These are phyloP conservation scores for Lycium barbarum DNA, from an alignment of 257 asterid genomes.

Conservation along the genomic window DNA sequence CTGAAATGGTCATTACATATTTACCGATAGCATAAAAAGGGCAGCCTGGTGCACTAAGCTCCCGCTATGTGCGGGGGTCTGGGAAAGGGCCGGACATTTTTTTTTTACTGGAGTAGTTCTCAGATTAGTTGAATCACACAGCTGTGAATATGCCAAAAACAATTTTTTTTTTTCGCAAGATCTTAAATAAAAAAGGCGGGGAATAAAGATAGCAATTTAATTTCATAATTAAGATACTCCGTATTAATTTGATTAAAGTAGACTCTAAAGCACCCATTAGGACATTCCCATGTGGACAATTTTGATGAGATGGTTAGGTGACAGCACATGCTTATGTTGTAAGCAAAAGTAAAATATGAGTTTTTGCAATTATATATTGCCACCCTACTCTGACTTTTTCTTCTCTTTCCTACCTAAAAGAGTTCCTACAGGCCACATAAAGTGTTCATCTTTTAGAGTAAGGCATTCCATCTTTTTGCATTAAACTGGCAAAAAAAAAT, in stretches of 20 bases:
- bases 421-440: too few species aligned
- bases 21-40: not conserved
- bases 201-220: not conserved
- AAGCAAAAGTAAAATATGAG: constrained; percentile 32
- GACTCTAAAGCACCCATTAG: not conserved
- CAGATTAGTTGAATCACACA: constrained; percentile 21
- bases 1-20: not conserved
- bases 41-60: too few species aligned
- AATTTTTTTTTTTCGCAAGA: not conserved
- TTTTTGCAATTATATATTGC: not conserved
- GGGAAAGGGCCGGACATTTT: too few species aligned
- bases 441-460: constrained; percentile 1
- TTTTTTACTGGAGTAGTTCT: not conserved
- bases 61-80: too few species aligned
- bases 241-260: not conserved
- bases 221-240: not conserved
- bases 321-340: constrained; percentile 31
- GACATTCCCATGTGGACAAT: constrained; percentile 30
- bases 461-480: constrained; percentile 18
- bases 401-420: not conserved
- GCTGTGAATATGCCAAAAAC: not conserved
- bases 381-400: constrained; percentile 2
- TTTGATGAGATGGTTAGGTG: constrained; percentile 31
- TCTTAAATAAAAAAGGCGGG: not conserved
- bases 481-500: not conserved